Evolutionary conservation across 2,329 filamentous ascomycete species (phyloP).

Genomic region (Zymoseptoria ardabiliae): DNA sequence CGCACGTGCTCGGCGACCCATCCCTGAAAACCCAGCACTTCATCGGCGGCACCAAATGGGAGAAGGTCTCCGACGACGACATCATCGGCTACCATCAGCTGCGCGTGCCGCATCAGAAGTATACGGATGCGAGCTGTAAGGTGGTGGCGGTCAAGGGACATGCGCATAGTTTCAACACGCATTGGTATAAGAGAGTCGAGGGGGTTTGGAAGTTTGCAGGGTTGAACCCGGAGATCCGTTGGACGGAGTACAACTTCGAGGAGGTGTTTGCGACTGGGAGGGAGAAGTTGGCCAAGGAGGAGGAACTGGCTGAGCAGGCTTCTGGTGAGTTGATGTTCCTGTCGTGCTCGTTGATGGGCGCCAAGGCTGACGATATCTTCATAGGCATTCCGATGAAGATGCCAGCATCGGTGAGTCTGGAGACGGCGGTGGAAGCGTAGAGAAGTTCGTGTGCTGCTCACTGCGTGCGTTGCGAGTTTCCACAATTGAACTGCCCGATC

Average conservation of each 20-base stretch:
- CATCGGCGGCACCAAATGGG: slow-evolving; percentile 47
- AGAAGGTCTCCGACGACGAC: slow-evolving; percentile 41
- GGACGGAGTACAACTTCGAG: slow-evolving; percentile 51
- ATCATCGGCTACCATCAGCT: slow-evolving; percentile 50
- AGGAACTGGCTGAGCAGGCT: slow-evolving; percentile 31
- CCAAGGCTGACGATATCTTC: slow-evolving; percentile 15
- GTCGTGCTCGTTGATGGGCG: slow-evolving; percentile 18
- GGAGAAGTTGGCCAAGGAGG: slow-evolving; percentile 36
- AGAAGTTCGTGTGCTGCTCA: too few species aligned
- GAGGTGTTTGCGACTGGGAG: slow-evolving; percentile 46
- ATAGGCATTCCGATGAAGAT: slow-evolving; percentile 14
- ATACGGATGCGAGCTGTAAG: slow-evolving; percentile 42
- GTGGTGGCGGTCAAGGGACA: slow-evolving; percentile 49
- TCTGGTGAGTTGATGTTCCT: slow-evolving; percentile 11
- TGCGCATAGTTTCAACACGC: slow-evolving; percentile 47
- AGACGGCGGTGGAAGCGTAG: neutral
- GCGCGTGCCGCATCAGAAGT: slow-evolving; percentile 51
- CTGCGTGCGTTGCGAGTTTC: neutral
- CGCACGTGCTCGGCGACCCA: slow-evolving; percentile 47
- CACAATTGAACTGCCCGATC: too few species aligned
- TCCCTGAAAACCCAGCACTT: slow-evolving; percentile 52
- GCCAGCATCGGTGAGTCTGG: neutral
- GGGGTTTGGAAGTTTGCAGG: slow-evolving; percentile 54
- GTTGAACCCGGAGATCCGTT: slow-evolving; percentile 46
- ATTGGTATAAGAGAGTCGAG: slow-evolving; percentile 52